phyloP scores from a whole-genome alignment of 1,284 basidiomycete genomes.

The Leccinum angustisporum region DNA sequence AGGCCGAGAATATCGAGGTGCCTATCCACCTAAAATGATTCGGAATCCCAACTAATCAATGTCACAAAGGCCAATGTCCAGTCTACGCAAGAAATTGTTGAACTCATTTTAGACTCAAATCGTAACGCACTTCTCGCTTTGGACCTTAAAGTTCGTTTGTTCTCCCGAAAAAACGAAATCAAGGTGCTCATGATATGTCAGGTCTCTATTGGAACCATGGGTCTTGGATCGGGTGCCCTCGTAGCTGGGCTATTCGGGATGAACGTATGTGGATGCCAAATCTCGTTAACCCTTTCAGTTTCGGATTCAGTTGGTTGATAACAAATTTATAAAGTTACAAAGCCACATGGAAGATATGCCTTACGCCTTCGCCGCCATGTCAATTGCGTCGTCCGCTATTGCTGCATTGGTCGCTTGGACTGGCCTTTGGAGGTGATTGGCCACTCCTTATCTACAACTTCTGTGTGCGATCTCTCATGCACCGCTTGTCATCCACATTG shows the following conservation, averaged over 20 bases:
- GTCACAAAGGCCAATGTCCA: slow-evolving; percentile 77
- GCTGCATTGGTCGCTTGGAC: slow-evolving; percentile 57
- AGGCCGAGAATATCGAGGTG: slow-evolving; percentile 87
- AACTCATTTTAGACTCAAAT: slow-evolving; percentile 95
- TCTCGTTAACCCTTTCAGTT: slow-evolving; percentile 22
- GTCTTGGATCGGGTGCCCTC: slow-evolving; percentile 90
- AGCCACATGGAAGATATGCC: slow-evolving; percentile 69
- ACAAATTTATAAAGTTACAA: slow-evolving; percentile 48
- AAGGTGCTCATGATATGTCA: slow-evolving; percentile 26
- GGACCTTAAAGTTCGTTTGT: slow-evolving; percentile 72
- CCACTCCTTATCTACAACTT: slow-evolving; percentile 18
- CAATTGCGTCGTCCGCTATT: slow-evolving; percentile 51
- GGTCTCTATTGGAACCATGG: slow-evolving; percentile 94
- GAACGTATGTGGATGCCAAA: slow-evolving; percentile 66
- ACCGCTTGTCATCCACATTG: slow-evolving; percentile 3
- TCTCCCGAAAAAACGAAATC: slow-evolving; percentile 4
- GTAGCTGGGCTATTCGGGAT: slow-evolving; percentile 93
- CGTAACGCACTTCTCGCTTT: slow-evolving; percentile 90
- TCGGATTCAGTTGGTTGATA: slow-evolving; percentile 24
- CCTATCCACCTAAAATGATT: slow-evolving; percentile 19
- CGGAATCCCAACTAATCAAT: slow-evolving; percentile 3
- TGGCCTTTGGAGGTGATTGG: slow-evolving; percentile 58
- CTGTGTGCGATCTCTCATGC: slow-evolving; percentile 8
- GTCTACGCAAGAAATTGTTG: slow-evolving; percentile 96
- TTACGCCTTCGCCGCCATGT: slow-evolving; percentile 67